Evolutionary conservation across 306 rosid species (phyloP), one percentile per base, ranked within the genome.

Genomic region (Senna tora): DNA sequence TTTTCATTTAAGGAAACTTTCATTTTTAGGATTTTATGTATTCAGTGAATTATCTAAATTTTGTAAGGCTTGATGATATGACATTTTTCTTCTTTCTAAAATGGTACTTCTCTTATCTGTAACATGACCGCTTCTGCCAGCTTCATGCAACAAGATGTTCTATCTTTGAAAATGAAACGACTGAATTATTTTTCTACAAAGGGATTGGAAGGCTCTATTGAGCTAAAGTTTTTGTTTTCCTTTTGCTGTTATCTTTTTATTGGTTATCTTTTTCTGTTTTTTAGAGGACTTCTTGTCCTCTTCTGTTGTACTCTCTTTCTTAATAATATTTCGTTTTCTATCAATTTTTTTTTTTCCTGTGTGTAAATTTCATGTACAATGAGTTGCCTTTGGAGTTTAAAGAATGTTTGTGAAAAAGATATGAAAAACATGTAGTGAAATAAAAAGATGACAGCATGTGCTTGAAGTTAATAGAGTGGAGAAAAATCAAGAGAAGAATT

Each of bases 1-100:
- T 47, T 80, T 50, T 64, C 59, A 30, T 22, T 32, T 71, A 45
- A 16, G 55, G 45, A 65, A 64, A 58, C 10, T 47, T 21, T 70
- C 3, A 17, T 7, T 43, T 43, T 42, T 41, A 21, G 7, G 45
- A 14, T 56, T 4, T 60, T 54, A 7, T 0, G 0, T 22, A 14
- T 17, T 19, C 7, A 16, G 28, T 61, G 6, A 38, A 38, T 62
- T 62, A 39, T 10, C 17, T 25, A 17, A 20, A 28, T 49, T 19
- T 62, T 30, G 16, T 17, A 39, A 36, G 51, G 33, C 32, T 17
- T 62, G 67, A 62, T 39, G 12, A 39, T 11, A 38, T 39, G 67
- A 11, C 33, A 19, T 62, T 46, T 5, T 39, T 62, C 25, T 19
- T 39, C 30, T 62, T 39, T 62, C 32, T 62, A 9, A 62, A 38